Evolutionary conservation across 495 filamentous ascomycete genomes (phyloP), one percentile per base, ranked within the genome.

Genomic region (Penicillium diatomitis): DNA sequence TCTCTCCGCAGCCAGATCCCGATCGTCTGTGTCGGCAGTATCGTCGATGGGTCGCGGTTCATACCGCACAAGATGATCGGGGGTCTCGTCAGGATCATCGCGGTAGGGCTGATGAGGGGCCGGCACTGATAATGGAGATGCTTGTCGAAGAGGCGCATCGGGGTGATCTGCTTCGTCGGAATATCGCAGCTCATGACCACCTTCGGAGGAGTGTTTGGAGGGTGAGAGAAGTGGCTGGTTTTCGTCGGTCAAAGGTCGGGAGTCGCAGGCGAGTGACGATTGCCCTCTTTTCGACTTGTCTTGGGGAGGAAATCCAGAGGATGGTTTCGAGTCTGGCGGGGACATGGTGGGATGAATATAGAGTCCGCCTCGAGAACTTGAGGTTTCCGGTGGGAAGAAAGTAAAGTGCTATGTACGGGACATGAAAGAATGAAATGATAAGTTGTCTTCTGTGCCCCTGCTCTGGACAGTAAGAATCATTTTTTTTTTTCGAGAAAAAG

Each of bases 21-120:
- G 45, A 2, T 54, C 38, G 2, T 48, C 40, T 1, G 3, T 32
- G 2, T 58, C 48, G 1, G 53, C 38, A 20, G 1, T 20, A 0
- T 48, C 60, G 3, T 50, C 47, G 10, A 61, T 56, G 0, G 55
- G 54, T 30, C 51, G 50, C 2, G 60, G 60, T 11, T 63, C 60
- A 27, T 54, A 63, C 35, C 48, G 46, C 7, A 50, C 47, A 2
- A 62, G 38, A 29, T 46, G 12, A 5, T 46, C 44, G 7, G 52
- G 51, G 20, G 38, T 9, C 27, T 43, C 30, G 40, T 33, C 8
- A 6, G 43, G 32, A 35, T 54, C 47, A 38, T 60, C 57, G 36
- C 11, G 53, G 32, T 60, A 55, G 27, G 28, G 41, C 31, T 39
- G 33, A 6, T 6, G 32, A 38, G 37, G 44, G 34, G 58, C 48